Evolutionary conservation across 1,284 basidiomycete species (phyloP), one percentile per base, ranked within the genome.

Genomic region (Austropuccinia psidii): DNA sequence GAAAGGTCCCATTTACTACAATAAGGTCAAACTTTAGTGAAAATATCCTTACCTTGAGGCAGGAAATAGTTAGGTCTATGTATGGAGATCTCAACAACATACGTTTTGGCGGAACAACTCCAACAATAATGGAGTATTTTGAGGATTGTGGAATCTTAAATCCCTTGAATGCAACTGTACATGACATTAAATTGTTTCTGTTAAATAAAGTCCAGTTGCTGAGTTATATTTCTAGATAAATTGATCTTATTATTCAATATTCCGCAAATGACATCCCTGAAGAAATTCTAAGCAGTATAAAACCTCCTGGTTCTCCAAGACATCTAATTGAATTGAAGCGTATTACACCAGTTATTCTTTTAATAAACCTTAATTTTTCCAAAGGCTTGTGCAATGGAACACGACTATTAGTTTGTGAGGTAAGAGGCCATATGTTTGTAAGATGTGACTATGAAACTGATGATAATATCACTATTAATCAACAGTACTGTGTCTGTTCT

Each of bases 351-450:
- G 24, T 83, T 0, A 82, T 83, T 17, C 73, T 83, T 0, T 74
- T 83, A 0, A 77, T 80, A 4, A 83, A 83, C 61, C 75, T 83
- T 0, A 75, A 75, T 31, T 79, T 80, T 41, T 37, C 58, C 0
- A 61, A 76, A 45, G 82, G 83, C 1, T 76, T 83, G 2, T 83
- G 82, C 75, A 83, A 83, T 78, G 81, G 82, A 0, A 81, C 80
- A 0, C 57, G 80, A 0, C 74, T 79, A 64, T 61, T 80, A 24
- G 29, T n/a, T n/a, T n/a, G n/a, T n/a, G n/a, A n/a, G n/a, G n/a
- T n/a, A n/a, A n/a, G n/a, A n/a, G n/a, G n/a, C n/a, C n/a, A n/a
- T n/a, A n/a, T n/a, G n/a, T n/a, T n/a, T n/a, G n/a, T n/a, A n/a
- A n/a, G n/a, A n/a, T n/a, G n/a, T n/a, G n/a, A n/a, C n/a, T n/a